A percentile compares a stretch with the other conserved stretches of the same genome.
These are phyloP conservation scores for Fraxinus ornus DNA, from an alignment of 305 asterid species.

Conservation along the genomic window DNA sequence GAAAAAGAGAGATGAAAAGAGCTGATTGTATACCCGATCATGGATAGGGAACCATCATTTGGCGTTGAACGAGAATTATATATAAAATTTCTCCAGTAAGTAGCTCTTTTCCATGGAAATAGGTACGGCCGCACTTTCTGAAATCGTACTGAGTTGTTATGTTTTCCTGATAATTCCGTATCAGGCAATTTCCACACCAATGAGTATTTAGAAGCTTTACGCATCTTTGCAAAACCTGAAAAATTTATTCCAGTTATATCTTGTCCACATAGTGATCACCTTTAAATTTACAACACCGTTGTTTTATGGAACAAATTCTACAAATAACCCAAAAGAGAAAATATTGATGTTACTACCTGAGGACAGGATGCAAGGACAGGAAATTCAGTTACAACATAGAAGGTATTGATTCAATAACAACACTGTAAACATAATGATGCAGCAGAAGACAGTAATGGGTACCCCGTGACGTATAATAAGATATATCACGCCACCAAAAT, in stretches of 20 bases:
- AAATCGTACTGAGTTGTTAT: slow-evolving; percentile 40
- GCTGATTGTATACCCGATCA: slow-evolving; percentile 49
- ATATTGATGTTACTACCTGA: not conserved
- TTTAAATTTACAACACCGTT: not conserved
- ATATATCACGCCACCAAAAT: not conserved
- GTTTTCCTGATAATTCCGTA: slow-evolving; percentile 46
- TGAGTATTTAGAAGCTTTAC: slow-evolving; percentile 48
- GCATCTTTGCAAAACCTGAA: slow-evolving; percentile 49
- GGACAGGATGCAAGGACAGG: slow-evolving; percentile 1
- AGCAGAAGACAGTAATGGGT: not conserved
- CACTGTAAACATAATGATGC: slow-evolving; percentile 5
- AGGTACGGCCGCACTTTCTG: slow-evolving; percentile 52
- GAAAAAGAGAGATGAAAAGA: slow-evolving; percentile 18
- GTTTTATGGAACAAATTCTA: not conserved
- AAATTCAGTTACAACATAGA: slow-evolving; percentile 1
- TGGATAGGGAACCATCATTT: slow-evolving; percentile 36
- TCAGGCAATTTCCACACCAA: slow-evolving; percentile 77
- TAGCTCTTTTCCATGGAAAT: slow-evolving; percentile 71
- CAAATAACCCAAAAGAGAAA: not conserved
- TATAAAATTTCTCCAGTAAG: slow-evolving; percentile 51
- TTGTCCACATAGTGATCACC: not conserved
- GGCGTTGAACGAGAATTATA: slow-evolving; percentile 42
- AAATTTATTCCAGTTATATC: not conserved
- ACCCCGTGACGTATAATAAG: not conserved
- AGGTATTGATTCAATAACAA: not conserved